These are phyloP conservation scores for Candida gorgasii DNA, from an alignment of 805 yeast genomes.

Conservation along the genomic window DNA sequence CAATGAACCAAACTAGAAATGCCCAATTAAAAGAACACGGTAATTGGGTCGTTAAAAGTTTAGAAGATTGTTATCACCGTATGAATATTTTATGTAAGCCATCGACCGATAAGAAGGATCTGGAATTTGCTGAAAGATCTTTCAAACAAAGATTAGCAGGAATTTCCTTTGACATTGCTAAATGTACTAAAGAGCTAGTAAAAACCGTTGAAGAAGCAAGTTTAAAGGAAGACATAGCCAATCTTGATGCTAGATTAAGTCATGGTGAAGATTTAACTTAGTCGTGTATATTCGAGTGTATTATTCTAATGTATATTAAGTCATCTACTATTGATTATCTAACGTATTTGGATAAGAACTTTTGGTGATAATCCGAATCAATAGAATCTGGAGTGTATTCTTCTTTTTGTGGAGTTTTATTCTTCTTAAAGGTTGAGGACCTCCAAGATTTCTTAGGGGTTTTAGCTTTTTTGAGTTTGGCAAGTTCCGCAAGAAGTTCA, in stretches of 20 bases:
- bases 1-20: conserved; percentile 88
- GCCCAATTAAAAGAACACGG: conserved; percentile 87
- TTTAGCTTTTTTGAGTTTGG: conserved; percentile 19
- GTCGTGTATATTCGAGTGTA: conserved; percentile 6
- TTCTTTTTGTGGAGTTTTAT: conserved; percentile 5
- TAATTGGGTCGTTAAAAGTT: conserved; percentile 81
- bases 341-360: conserved; percentile 36
- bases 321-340: conserved; percentile 19
- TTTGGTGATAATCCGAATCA: conserved; percentile 35
- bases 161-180: conserved; percentile 93
- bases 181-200: conserved; percentile 92
- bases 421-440: conserved; percentile 20
- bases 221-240: conserved; percentile 80
- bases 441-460: conserved; percentile 32
- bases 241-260: conserved; percentile 65
- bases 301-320: conserved; percentile 2
- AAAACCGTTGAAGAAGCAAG: conserved; percentile 95
- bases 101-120: conserved; percentile 41
- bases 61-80: conserved; percentile 81
- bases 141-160: conserved; percentile 95
- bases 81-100: conserved; percentile 69
- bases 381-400: conserved; percentile 34
- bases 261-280: conserved; percentile 32
- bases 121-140: conserved; percentile 79
- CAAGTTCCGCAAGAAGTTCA: conserved; percentile 22